These are phyloP conservation scores for Euphrasia arctica DNA, from an alignment of 305 asterid genomes.

Conservation along the genomic window DNA sequence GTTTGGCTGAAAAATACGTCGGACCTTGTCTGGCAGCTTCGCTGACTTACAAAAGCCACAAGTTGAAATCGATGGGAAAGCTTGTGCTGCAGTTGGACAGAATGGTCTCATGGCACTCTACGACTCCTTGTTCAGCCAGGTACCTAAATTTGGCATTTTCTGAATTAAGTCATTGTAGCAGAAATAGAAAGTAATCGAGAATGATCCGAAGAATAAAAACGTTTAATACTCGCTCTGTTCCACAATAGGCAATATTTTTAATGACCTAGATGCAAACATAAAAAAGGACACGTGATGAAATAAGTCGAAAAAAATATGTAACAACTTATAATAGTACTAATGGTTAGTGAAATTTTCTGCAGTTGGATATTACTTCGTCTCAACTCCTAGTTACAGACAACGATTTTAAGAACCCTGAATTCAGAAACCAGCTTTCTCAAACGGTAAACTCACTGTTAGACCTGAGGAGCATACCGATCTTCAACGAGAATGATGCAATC, in stretches of 20 bases:
- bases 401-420: slow-evolving; percentile 55
- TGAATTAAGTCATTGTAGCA: too few relatives aligned
- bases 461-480: slow-evolving; percentile 57
- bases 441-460: slow-evolving; percentile 52
- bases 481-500: slow-evolving; percentile 72
- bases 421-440: slow-evolving; percentile 49
- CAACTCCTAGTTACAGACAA: slow-evolving; percentile 73
- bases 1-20: slow-evolving; percentile 14
- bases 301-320: too few relatives aligned
- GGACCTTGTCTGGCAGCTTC: slow-evolving; percentile 36
- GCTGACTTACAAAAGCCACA: slow-evolving; percentile 73
- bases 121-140: slow-evolving; percentile 68
- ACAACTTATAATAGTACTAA: too few relatives aligned
- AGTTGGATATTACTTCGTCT: slow-evolving; percentile 64
- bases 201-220: too few relatives aligned
- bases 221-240: too few relatives aligned
- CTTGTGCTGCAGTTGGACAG: slow-evolving; percentile 78
- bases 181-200: too few relatives aligned
- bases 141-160: slow-evolving; percentile 8
- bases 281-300: too few relatives aligned
- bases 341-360: slow-evolving; percentile 12
- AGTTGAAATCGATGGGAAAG: slow-evolving; percentile 64
- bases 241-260: too few relatives aligned
- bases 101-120: slow-evolving; percentile 75
- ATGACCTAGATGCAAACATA: too few relatives aligned